Evolutionary conservation across 441 rosid genomes (phyloP), one percentile per base, ranked within the genome.

Genomic region (Lepidium campestre): DNA sequence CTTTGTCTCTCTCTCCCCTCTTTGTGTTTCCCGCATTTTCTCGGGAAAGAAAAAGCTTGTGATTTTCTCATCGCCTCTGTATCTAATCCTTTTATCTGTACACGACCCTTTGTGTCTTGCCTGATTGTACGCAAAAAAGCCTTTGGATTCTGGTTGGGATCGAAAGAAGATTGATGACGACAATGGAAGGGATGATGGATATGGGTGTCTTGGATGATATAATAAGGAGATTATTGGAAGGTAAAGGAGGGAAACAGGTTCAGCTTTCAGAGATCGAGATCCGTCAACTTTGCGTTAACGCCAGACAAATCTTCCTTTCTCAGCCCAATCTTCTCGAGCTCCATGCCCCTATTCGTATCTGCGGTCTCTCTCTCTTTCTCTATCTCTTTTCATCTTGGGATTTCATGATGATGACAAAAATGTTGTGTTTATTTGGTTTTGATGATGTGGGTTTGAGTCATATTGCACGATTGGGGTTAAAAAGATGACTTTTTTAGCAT

Each of bases 241-340:
- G 98, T 7, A 91, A 78, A 87, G 98, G 92, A 68, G 90, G 91
- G 7, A 91, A 84, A 69, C 99, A 91, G 66, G 99, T 89, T 54
- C 97, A 91, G 85, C 85, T 91, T 37, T 94, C 98, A 0, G 99
- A 94, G 79, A 82, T 78, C 50, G 99, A 91, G 91, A 91, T 91
- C 83, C 98, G 98, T 66, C 99, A 91, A 75, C 90, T 91, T 44
- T 94, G 99, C 73, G 79, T 89, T 78, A 90, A 90, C 79, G 91
- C 99, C 27, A 86, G 99, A 41, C 98, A 91, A 85, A 86, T 90
- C 81, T 90, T 94, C 80, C 90, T 94, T 23, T 81, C 96, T 52
- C 89, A 94, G 76, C 96, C 98, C 22, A 84, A 62, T 69, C 96
- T 94, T 65, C 84, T 91, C 77, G 81, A 86, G 78, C 65, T 91